Base-by-base conservation (phyloP, 2,329 filamentous ascomycete genomes). In the Fusarium floridanum region DNA sequence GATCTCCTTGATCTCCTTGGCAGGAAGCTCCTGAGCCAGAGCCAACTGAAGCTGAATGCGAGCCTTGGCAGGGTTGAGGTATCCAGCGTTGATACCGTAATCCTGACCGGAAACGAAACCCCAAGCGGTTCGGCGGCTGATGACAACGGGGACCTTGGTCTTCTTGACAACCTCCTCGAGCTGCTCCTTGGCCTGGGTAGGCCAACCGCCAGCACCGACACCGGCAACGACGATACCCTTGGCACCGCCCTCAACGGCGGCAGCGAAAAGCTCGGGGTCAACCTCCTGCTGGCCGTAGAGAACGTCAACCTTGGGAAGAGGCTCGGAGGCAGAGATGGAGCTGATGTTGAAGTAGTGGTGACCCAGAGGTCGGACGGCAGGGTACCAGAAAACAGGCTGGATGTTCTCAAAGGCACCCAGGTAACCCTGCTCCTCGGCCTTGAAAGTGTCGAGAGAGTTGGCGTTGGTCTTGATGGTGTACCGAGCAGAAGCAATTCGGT, bases 381-480 rank as follows among this genome's bases (percentile, higher is more conserved):
- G 83, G 74, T 86, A 91, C 84, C 88, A 92, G 83, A 91, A 92
- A 70, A 88, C 86, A 0, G 90, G 89, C 20, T 86, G 82, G 48
- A 89, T 84, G 74, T 89, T 86, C 72, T 91, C 85, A 75, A 92
- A 88, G 55, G 85, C 83, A 22, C 91, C 91, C 0, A 92, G 84
- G 68, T 86, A 88, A 0, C 90, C 88, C 72, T 85, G 84, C 78
- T 92, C 90, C 12, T 82, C 82, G 0, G 87, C 85, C 76, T 85
- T 87, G 84, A 92, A 92, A 1, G 90, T 91, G 71, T 92, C 89
- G 53, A 91, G 83, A 0, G 87, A 84, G 78, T 92, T 92, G 57
- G 90, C 88, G 74, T 91, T 88, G 17, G 86, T 89, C 81, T 92
- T 92, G 62, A 88, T 87, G 0, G 84, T 88, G 79, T 88, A 91